These are phyloP conservation scores for Cyberlindnera mycetangii DNA, from an alignment of 805 yeast genomes.

Conservation along the genomic window DNA sequence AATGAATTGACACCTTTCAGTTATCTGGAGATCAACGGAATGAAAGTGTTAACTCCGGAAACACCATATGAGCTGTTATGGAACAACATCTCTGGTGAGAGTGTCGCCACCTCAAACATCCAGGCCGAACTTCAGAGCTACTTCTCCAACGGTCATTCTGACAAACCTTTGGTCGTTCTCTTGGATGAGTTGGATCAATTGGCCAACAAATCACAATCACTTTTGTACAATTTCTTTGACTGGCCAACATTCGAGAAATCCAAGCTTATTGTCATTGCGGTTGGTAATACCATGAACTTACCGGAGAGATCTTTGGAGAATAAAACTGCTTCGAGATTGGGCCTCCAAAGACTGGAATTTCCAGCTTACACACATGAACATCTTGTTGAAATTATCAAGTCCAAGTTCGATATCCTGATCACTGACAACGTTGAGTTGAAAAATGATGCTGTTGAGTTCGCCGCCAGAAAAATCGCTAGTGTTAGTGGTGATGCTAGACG, in stretches of 20 bases:
- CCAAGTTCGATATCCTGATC: slow-evolving; percentile 54
- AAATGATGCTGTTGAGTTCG: slow-evolving; percentile 83
- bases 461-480: slow-evolving; percentile 90
- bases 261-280: slow-evolving; percentile 81
- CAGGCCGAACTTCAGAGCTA: slow-evolving; percentile 57
- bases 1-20: slow-evolving; percentile 50
- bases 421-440: slow-evolving; percentile 38
- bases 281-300: slow-evolving; percentile 95
- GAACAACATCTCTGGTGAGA: slow-evolving; percentile 57
- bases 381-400: slow-evolving; percentile 67
- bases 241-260: slow-evolving; percentile 91
- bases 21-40: slow-evolving; percentile 86
- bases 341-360: slow-evolving; percentile 81
- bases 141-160: slow-evolving; percentile 40
- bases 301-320: slow-evolving; percentile 87
- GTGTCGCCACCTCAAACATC: slow-evolving; percentile 56
- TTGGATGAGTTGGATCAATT: slow-evolving; percentile 94
- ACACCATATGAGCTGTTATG: slow-evolving; percentile 81
- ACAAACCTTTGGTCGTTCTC: slow-evolving; percentile 56
- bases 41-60: slow-evolving; percentile 75
- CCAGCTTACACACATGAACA: slow-evolving; percentile 85
- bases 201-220: slow-evolving; percentile 75
- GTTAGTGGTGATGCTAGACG: slow-evolving; percentile 98
- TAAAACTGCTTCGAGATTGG: slow-evolving; percentile 88
- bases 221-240: slow-evolving; percentile 93